Conservation (phyloP, 2,329 filamentous ascomycete genomes). For the Massarina eburnea region DNA sequence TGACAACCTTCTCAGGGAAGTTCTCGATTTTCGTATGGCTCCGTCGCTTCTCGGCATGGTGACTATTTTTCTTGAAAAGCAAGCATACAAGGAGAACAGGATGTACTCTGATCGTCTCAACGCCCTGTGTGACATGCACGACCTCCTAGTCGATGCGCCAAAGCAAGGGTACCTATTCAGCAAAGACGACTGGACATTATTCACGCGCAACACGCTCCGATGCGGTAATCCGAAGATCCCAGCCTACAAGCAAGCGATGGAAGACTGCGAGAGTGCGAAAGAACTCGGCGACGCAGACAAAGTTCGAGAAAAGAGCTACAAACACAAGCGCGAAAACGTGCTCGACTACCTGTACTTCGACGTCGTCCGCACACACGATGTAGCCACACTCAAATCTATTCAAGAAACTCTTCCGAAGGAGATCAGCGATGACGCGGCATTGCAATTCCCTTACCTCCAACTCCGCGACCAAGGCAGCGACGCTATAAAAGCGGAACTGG, state of each 20-base stretch:
- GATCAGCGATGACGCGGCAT: slow-evolving; percentile 5
- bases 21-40: slow-evolving; percentile 61
- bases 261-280: slow-evolving; percentile 19
- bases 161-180: slow-evolving; percentile 54
- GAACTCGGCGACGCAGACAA: slow-evolving; percentile 17
- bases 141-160: slow-evolving; percentile 49
- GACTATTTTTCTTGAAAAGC: slow-evolving; percentile 64
- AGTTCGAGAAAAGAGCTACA: slow-evolving; percentile 21
- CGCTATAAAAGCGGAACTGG: background rate
- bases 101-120: slow-evolving; percentile 26
- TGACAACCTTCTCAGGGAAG: slow-evolving; percentile 53
- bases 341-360: slow-evolving; percentile 64
- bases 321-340: slow-evolving; percentile 50
- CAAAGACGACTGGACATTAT: slow-evolving; percentile 46
- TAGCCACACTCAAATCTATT: slow-evolving; percentile 31
- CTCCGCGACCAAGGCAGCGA: background rate
- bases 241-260: slow-evolving; percentile 37
- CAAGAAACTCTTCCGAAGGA: slow-evolving; percentile 21
- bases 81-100: slow-evolving; percentile 56
- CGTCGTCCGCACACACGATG: slow-evolving; percentile 49
- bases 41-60: slow-evolving; percentile 62
- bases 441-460: slow-evolving; percentile 8
- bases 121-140: slow-evolving; percentile 44
- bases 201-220: slow-evolving; percentile 58
- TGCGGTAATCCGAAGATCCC: slow-evolving; percentile 56